Percentiles rank a stretch among this genome's conserved stretches.
These are phyloP conservation scores for Talaromyces marneffei DNA, from an alignment of 2,329 filamentous ascomycete species.

Conservation along the genomic window DNA sequence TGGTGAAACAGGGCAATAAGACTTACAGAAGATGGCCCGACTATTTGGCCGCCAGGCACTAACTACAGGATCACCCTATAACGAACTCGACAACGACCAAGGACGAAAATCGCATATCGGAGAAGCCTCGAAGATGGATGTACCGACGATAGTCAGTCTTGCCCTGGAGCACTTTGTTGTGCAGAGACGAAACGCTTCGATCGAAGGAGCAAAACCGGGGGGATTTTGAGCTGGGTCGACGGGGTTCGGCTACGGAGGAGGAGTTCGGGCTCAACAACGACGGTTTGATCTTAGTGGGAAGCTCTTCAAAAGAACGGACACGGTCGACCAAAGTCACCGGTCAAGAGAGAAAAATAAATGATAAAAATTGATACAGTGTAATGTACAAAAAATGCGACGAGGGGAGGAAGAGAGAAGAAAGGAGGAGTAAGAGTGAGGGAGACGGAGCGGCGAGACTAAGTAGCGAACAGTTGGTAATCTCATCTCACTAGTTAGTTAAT, in stretches of 20 bases:
- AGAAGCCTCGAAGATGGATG: neutral
- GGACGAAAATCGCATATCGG: constrained; percentile 9
- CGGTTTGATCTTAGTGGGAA: neutral
- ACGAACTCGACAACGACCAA: constrained; percentile 6
- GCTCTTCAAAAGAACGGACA: neutral
- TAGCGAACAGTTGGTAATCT: constrained; percentile 10
- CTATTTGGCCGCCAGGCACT: neutral
- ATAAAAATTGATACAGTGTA: constrained; percentile 24
- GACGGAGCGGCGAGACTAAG: constrained; percentile 18
- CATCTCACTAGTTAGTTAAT: constrained; percentile 4
- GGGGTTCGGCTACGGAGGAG: constrained; percentile 12
- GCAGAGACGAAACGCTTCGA: neutral
- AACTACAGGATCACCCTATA: neutral
- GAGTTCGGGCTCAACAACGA: constrained; percentile 1
- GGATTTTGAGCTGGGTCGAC: neutral
- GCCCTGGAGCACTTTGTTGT: neutral
- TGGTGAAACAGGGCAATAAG: neutral
- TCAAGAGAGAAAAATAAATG: constrained; percentile 19
- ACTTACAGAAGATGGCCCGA: constrained; percentile 2
- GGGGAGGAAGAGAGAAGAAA: constrained; percentile 16
- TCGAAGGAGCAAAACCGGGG: neutral
- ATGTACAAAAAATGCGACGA: constrained; percentile 23
- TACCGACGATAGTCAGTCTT: neutral
- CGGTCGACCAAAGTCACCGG: neutral
- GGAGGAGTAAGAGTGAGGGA: constrained; percentile 12